Base-by-base conservation (phyloP, 495 filamentous ascomycete species). In the Aspergillus panamensis region DNA sequence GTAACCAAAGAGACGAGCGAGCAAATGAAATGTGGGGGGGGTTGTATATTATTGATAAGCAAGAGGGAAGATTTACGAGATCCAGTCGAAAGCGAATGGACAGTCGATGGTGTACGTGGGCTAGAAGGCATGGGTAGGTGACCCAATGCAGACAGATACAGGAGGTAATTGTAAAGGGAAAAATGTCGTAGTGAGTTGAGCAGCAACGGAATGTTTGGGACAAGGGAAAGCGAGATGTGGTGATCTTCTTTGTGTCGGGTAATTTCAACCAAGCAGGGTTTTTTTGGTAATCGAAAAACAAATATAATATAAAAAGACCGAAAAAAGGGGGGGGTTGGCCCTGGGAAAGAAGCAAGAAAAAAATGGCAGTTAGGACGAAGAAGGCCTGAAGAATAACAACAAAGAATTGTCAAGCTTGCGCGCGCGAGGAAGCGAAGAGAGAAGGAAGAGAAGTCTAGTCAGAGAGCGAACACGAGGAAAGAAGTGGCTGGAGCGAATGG, bases 391-490 rank as follows among this genome's bases (percentile, higher is more conserved):
- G 25, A 42, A 58, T 17, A 44, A 45, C n/a, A 29, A 48, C 16
- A 47, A 40, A 31, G 30, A 33, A 37, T 4, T 48, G 25, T 43
- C 33, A 51, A 25, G 25, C 25, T 5, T 25, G 25, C 25, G 42
- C n/a, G 14, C 37, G 25, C 29, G 32, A 42, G 16, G 52, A 20
- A 47, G 43, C 14, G 42, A 40, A 43, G 29, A 48, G 40, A 57
- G 25, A 48, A 19, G 54, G 50, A 53, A 56, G 51, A 52, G 37
- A 51, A 17, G 48, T n/a, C n/a, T n/a, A n/a, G 50, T 39, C 25
- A 59, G 35, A 51, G 49, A 48, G 20, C 3, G 33, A 58, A 58
- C 50, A 62, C 55, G 58, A 55, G 60, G 52, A 50, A 25, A 39
- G 5, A 1, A 54, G 42, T 54, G 31, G 7, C 6, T 57, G 53